Percentiles rank a stretch among this genome's conserved stretches.
Conservation (phyloP, 2,329 filamentous ascomycete species). For the Aspergillus pseudoglaucus region DNA sequence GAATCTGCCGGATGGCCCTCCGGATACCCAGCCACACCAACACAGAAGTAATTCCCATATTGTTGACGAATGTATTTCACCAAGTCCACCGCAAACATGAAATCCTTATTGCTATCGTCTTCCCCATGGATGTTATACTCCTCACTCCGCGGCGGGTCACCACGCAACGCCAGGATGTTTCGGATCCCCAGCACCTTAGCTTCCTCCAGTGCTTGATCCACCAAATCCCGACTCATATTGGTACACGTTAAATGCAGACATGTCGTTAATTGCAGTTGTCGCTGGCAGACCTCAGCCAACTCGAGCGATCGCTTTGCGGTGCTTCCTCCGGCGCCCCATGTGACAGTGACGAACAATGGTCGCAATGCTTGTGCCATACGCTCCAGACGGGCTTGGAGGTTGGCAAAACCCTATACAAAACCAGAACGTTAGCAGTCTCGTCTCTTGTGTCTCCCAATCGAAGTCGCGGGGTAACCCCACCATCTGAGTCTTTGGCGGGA, state of each 20-base stretch:
- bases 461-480: constrained; percentile 37
- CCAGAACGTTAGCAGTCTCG: constrained; percentile 17
- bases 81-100: constrained; percentile 81
- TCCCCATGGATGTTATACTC: constrained; percentile 69
- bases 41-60: constrained; percentile 91
- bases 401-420: constrained; percentile 65
- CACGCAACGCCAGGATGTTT: constrained; percentile 87
- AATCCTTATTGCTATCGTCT: constrained; percentile 64
- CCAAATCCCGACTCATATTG: constrained; percentile 81
- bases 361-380: constrained; percentile 89
- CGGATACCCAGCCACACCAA: constrained; percentile 90
- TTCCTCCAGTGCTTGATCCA: constrained; percentile 85
- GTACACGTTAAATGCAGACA: constrained; percentile 96
- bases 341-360: constrained; percentile 93
- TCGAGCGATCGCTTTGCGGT: constrained; percentile 88
- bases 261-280: constrained; percentile 84
- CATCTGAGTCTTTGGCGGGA: constrained; percentile 95
- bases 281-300: constrained; percentile 89
- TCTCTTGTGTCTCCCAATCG: constrained; percentile 1
- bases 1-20: constrained; percentile 92
- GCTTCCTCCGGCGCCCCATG: constrained; percentile 93
- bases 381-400: constrained; percentile 84
- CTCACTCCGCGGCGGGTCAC: constrained; percentile 81
- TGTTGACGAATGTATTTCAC: constrained; percentile 80
- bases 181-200: constrained; percentile 85